Evolutionary conservation across 2,329 filamentous ascomycete species (phyloP).

Genomic region (Aspergillus luchuensis): DNA sequence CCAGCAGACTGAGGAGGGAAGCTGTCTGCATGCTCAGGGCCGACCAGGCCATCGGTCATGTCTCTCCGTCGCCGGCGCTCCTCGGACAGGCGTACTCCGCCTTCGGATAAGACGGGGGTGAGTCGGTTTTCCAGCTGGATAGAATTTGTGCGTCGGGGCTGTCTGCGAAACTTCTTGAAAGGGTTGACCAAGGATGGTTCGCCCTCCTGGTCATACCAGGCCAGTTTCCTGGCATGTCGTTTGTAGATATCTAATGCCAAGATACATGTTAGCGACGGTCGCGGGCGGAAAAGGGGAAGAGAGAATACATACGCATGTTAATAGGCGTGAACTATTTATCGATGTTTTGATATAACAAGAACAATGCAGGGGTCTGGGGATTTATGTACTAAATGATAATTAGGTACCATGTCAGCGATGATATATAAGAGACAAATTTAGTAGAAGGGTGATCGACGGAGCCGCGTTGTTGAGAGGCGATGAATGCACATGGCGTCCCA

Average conservation of each 20-base stretch:
- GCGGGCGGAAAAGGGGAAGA: neutral
- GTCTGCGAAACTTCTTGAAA: conserved; percentile 43
- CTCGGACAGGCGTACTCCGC: conserved; percentile 25
- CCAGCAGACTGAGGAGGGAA: conserved; percentile 30
- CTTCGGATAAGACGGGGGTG: conserved; percentile 24
- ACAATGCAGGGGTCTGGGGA: neutral
- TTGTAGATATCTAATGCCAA: conserved; percentile 41
- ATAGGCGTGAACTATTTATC: no score
- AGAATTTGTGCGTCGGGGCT: conserved; percentile 30
- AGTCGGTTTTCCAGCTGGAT: conserved; percentile 36
- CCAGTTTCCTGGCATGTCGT: conserved; percentile 39
- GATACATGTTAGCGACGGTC: conserved; percentile 4
- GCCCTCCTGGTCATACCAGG: conserved; percentile 46
- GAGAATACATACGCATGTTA: neutral
- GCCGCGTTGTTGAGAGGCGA: neutral
- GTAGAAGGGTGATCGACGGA: neutral
- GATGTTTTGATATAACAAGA: neutral
- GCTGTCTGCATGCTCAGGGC: conserved; percentile 28
- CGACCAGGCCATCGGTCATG: conserved; percentile 27
- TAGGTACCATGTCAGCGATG: neutral
- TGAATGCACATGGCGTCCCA: neutral
- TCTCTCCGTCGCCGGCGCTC: conserved; percentile 28
- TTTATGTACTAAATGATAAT: neutral
- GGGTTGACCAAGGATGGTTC: conserved; percentile 43
- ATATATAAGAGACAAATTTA: neutral